Base-by-base conservation (phyloP, 2,329 filamentous ascomycete genomes). In the Scleromitrula shiraiana region DNA sequence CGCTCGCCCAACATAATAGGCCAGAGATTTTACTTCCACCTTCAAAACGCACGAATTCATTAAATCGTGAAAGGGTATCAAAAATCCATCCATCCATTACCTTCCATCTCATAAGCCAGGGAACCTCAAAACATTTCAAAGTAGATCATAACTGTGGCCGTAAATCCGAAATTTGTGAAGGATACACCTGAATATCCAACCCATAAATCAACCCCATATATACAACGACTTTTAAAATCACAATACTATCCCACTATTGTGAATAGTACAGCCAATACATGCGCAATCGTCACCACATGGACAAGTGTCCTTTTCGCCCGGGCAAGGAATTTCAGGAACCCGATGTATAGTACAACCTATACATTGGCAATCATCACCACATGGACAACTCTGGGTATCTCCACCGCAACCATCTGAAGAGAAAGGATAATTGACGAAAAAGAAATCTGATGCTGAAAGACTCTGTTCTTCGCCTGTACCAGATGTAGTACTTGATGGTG, bases 331-430 rank as follows among this genome's bases (percentile, higher is more conserved):
- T 24, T 55, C 50, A 23, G 59, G 57, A 10, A 66, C 67, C 46
- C 62, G 52, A 51, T 80, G 77, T 42, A 79, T 75, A 41, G 71
- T 67, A 53, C 77, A 80, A 4, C 76, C 77, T 2, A 78, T 62
- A 54, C 77, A 81, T 51, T 74, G 67, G 49, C 77, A 81, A 52
- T 78, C 75, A 50, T 80, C 76, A 7, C 77, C 77, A 48, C 78
- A 81, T 0, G 72, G 75, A 57, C 77, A 81, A 33, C 67, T 71
- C 10, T 69, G 65, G 49, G 67, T 67, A 49, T 73, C 70, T 2
- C 76, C 75, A 0, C 67, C 68, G 57, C 76, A 78, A 1, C 64
- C 61, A 20, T 72, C 68, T 4, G 65, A 64, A 14, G 53, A 60
- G 47, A 70, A 73, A 2, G 73, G 69, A 52, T 80, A 75, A 46